Base-by-base conservation (phyloP, 2,329 filamentous ascomycete species). In the Pseudogymnoascus sp. region DNA sequence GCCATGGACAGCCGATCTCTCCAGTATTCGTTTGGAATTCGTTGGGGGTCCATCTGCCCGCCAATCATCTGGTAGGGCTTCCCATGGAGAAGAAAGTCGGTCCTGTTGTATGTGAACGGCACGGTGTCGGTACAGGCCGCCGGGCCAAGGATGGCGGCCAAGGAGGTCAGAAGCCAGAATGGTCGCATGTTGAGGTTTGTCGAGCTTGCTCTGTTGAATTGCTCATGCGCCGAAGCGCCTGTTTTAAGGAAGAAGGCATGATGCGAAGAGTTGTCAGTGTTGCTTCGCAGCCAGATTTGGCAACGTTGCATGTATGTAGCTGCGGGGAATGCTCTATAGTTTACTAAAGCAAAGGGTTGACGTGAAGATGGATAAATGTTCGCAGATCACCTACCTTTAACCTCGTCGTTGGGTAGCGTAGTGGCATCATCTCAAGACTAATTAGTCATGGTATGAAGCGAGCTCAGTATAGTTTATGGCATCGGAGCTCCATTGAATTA, bases 1-100 rank as follows among this genome's bases (percentile, higher is more conserved):
- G 78, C 79, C 60, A 77, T 79, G 22, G 69, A 63, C 0, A 81
- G 68, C 8, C 80, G 75, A 50, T 82, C 76, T 14, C 72, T 68
- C 80, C 80, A 82, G 68, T 80, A 80, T 28, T 74, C 67, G 4
- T 71, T 72, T 0, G 79, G 80, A 38, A 82, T 77, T 11, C 79
- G 76, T 65, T 82, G 80, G 0, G 78, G 78, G 63, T 81, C 79
- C 74, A 81, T 81, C 68, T 81, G 78, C 2, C 79, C 79, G 1
- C 79, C 78, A 62, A 81, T 77, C 56, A 81, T 79, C 37, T 76
- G 71, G 64, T 72, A 75, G 6, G 73, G 73, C 53, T 75, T 67
- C 4, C 75, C 78, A 70, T 78, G 69, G 50, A 79, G 70, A 31
- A 76, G 72, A 67, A 79, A 79, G 1, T 73, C 70, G 8, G 67